phyloP scores from a whole-genome alignment of 2,329 filamentous ascomycete genomes.

The Lecanosticta acicola region DNA sequence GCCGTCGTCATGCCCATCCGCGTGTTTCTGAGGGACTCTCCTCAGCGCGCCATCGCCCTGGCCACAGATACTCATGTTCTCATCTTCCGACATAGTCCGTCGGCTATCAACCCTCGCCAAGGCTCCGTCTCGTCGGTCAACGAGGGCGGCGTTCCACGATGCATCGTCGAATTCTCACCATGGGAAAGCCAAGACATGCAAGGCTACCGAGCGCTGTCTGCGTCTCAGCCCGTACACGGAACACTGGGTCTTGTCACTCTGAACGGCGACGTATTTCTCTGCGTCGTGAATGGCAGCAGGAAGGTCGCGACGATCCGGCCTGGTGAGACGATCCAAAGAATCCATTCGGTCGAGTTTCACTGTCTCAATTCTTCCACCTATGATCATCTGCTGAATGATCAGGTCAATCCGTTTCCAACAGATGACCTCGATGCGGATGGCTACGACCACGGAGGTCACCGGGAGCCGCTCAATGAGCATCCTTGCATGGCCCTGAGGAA shows the following conservation, averaged over 20 bases:
- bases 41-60: conserved; percentile 81
- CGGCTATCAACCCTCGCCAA: conserved; percentile 54
- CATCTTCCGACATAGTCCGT: conserved; percentile 72
- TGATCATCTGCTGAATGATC: conserved; percentile 64
- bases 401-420: conserved; percentile 51
- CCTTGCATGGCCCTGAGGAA: conserved; percentile 89
- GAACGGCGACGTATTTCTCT: conserved; percentile 79
- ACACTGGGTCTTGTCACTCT: conserved; percentile 84
- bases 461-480: conserved; percentile 71
- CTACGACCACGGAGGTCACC: conserved; percentile 50
- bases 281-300: conserved; percentile 74
- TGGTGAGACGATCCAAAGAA: conserved; percentile 83
- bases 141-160: conserved; percentile 50
- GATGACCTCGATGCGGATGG: conserved; percentile 52
- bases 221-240: conserved; percentile 67
- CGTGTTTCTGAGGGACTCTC: conserved; percentile 79
- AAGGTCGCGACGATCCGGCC: conserved; percentile 77
- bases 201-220: conserved; percentile 69
- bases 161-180: conserved; percentile 81
- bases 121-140: conserved; percentile 37
- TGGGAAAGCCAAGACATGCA: conserved; percentile 60
- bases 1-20: conserved; percentile 55
- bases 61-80: conserved; percentile 73
- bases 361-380: conserved; percentile 83
- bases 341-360: conserved; percentile 81